phyloP scores from a whole-genome alignment of 2,329 filamentous ascomycete species.

The Monosporascus cannonballus region DNA sequence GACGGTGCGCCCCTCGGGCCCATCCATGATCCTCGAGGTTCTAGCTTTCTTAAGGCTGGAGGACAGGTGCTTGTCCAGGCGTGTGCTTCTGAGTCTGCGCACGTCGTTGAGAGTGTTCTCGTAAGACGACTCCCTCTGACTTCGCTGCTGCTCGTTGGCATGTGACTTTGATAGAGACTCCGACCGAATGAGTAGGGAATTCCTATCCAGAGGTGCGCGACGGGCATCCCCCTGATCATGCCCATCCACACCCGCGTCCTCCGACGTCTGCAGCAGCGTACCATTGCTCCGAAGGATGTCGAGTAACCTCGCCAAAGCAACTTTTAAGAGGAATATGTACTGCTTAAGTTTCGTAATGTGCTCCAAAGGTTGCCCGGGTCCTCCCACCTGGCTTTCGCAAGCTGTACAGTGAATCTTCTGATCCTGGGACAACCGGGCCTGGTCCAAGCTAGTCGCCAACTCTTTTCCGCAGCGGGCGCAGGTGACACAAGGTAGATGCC shows the following conservation, averaged over 20 bases:
- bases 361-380: conserved; percentile 52
- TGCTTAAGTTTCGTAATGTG: conserved; percentile 83
- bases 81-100: conserved; percentile 81
- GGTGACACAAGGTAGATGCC: conserved; percentile 77
- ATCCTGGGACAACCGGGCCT: conserved; percentile 66
- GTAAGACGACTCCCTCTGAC: conserved; percentile 69
- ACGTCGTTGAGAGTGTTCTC: conserved; percentile 97
- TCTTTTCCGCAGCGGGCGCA: conserved; percentile 64
- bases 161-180: conserved; percentile 71
- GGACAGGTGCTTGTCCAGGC: conserved; percentile 89
- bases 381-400: conserved; percentile 55
- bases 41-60: conserved; percentile 87
- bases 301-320: conserved; percentile 82
- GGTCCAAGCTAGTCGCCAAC: conserved; percentile 59
- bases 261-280: conserved; percentile 67
- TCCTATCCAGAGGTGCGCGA: conserved; percentile 41
- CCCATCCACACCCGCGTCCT: conserved; percentile 62
- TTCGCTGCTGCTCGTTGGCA: conserved; percentile 55
- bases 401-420: conserved; percentile 64
- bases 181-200: conserved; percentile 50
- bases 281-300: conserved; percentile 81
- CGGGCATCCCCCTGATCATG: conserved; percentile 64
- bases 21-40: conserved; percentile 88
- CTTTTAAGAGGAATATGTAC: conserved; percentile 87
- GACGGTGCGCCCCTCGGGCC: conserved; percentile 61